phyloP scores from a whole-genome alignment of 805 yeast genomes.

The Cyberlindnera amylophila region DNA sequence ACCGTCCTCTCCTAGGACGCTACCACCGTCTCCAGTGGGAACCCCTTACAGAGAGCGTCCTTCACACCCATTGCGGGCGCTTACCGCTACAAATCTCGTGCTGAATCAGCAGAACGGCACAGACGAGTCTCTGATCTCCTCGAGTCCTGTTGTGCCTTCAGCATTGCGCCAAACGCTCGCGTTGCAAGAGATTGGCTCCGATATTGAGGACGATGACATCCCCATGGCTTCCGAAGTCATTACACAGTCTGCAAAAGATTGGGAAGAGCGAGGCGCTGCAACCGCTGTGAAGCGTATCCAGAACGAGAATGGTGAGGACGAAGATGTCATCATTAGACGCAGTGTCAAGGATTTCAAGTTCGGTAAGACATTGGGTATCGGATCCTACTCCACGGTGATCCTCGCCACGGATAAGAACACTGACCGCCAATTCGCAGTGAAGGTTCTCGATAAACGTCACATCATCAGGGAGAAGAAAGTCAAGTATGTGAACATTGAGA shows the following conservation, averaged over 20 bases:
- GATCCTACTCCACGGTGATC: constrained; percentile 90
- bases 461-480: constrained; percentile 79
- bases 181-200: constrained; percentile 3
- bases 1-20: constrained; percentile 10
- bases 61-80: constrained; percentile 25
- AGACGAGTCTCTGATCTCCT: constrained; percentile 20
- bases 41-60: constrained; percentile 24
- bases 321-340: constrained; percentile 47
- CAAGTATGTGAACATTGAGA: constrained; percentile 79
- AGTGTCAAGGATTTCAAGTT: constrained; percentile 83
- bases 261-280: constrained; percentile 53
- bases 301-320: constrained; percentile 45
- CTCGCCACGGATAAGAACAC: constrained; percentile 80
- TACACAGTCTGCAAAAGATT: constrained; percentile 4
- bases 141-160: constrained; percentile 12
- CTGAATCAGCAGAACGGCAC: constrained; percentile 24
- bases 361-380: constrained; percentile 88
- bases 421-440: constrained; percentile 72
- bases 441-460: constrained; percentile 71
- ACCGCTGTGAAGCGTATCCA: constrained; percentile 41
- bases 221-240: not conserved
- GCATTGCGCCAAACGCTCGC: constrained; percentile 6
- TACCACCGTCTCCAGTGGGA: constrained; percentile 26
- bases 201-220: constrained; percentile 5
- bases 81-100: constrained; percentile 24